Evolutionary conservation across 116 monocot genomes (phyloP), one percentile per base, ranked within the genome.

Genomic region (Phalaenopsis hybrid): DNA sequence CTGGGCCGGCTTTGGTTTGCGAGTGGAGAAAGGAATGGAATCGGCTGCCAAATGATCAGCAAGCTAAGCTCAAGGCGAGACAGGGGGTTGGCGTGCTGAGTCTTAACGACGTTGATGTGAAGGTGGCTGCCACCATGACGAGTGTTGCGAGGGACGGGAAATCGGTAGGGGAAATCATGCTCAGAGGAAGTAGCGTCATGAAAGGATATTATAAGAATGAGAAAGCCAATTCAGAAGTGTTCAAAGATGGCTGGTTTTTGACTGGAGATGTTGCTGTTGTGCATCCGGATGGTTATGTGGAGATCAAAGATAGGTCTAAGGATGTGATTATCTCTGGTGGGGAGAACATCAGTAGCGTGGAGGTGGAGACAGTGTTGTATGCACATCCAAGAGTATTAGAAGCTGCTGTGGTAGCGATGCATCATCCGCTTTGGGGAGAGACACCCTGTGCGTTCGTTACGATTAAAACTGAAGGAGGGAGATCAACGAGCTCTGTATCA

Each of bases 311-410:
- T 72, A 78, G 92, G 57, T 88, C 87, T 7, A 95, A 95, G 78
- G 92, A 95, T 81, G 89, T 92, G 46, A 95, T 95, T 75, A 95
- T 92, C 34, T 91, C 89, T 0, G 95, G 95, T 10, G 95, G 95
- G 0, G 95, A 95, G 86, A 95, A 95, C 83, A 91, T 95, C 77
- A 89, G 90, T 78, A 92, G 92, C 81, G 88, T 91, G 4, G 95
- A 95, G 87, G 95, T 95, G n/a, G 95, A 95, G 88, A 23, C 21
- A 5, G 88, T 89, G 43, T 77, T 95, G 7, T 86, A 88, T 75
- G 28, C 34, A 31, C 91, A 91, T 45, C 86, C 89, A 37, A 41
- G 49, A 28, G 88, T 95, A 57, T 2, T 80, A 2, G 95, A 95
- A 69, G 95, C 89, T 15, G 87, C 88, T 3, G 95, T 92, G 75